Evolutionary conservation across 768 basidiomycete genomes (phyloP).

Genomic region (Leccinum truebloodii): DNA sequence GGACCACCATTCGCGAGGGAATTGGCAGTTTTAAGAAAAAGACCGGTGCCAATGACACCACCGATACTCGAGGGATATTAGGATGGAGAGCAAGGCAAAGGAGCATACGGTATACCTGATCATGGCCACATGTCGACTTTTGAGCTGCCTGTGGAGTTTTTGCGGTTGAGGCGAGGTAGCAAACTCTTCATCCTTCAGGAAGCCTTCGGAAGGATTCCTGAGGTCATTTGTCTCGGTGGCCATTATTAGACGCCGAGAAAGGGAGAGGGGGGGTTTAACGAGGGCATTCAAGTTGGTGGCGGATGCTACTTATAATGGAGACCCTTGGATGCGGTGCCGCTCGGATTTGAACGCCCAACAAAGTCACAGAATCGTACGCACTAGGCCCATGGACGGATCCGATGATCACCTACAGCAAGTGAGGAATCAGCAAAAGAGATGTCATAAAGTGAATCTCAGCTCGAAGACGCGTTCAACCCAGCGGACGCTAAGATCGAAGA

Average conservation of each 20-base stretch:
- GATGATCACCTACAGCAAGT: no score
- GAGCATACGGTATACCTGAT: constrained; percentile 51
- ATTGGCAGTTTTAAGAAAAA: constrained; percentile 66
- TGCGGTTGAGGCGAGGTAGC: neutral
- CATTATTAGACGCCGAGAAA: constrained; percentile 6
- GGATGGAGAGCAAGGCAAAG: neutral
- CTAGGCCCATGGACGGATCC: neutral
- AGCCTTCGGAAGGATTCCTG: constrained; percentile 15
- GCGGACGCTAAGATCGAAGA: neutral
- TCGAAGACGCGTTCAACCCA: neutral
- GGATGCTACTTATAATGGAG: neutral
- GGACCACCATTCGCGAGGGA: constrained; percentile 63
- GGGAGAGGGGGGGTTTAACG: neutral
- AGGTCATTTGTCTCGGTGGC: constrained; percentile 23
- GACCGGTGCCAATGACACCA: constrained; percentile 58
- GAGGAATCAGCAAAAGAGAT: neutral
- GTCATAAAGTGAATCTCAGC: neutral
- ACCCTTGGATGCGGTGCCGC: neutral
- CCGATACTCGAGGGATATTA: constrained; percentile 48
- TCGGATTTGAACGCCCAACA: neutral
- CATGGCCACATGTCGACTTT: constrained; percentile 82
- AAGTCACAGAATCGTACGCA: neutral
- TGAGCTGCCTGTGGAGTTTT: constrained; percentile 58
- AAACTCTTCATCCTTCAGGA: constrained; percentile 26
- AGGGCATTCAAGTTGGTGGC: neutral